A percentile compares a stretch with the other conserved stretches of the same genome.
Evolutionary conservation across 306 rosid genomes (phyloP).

Genomic region (Sicyos edulis): DNA sequence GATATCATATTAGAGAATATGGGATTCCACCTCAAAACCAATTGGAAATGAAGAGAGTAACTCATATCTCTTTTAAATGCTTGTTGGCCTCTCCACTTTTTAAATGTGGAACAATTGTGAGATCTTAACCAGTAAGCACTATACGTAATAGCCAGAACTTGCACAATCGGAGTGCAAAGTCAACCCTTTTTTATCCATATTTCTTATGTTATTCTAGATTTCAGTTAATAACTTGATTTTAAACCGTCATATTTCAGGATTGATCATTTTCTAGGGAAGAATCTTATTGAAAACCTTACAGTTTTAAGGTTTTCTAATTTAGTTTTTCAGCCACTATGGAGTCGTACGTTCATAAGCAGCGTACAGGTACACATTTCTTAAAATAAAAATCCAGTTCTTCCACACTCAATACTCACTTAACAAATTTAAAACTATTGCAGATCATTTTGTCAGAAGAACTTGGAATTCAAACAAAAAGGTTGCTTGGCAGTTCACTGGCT

Average conservation of each 20-base stretch:
- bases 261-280: conserved; percentile 93
- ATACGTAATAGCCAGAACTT: neutral
- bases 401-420: neutral
- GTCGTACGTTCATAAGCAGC: conserved; percentile 62
- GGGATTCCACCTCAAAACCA: too few species aligned
- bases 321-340: conserved; percentile 91
- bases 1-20: too few species aligned
- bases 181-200: neutral
- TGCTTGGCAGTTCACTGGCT: conserved; percentile 14
- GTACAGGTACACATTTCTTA: conserved; percentile 48
- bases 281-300: conserved; percentile 86
- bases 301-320: conserved; percentile 91
- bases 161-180: neutral
- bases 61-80: too few species aligned
- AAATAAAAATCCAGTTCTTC: neutral
- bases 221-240: neutral
- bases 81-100: too few species aligned
- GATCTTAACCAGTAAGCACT: too few species aligned
- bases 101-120: too few species aligned
- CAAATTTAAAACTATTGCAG: conserved; percentile 27
- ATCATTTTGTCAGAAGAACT: conserved; percentile 76
- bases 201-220: neutral
- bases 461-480: conserved; percentile 72
- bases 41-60: too few species aligned
- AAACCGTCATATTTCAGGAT: conserved; percentile 52